Evolutionary conservation across 1,284 basidiomycete genomes (phyloP).

Genomic region (Apiotrichum siamense): DNA sequence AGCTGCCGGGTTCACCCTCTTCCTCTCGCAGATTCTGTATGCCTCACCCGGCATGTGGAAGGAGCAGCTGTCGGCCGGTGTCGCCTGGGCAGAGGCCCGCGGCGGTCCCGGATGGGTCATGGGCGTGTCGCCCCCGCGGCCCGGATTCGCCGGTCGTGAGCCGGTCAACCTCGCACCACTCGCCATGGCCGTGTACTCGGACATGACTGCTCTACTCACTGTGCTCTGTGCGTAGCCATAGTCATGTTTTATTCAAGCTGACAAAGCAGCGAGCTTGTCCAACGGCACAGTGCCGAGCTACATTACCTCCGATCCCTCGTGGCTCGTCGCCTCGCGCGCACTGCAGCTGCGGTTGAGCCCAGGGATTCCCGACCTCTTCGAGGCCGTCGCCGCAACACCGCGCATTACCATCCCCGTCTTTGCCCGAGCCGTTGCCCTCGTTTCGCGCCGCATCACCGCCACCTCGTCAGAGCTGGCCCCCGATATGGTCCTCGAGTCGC

Average conservation of each 20-base stretch:
- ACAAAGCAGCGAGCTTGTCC: neutral
- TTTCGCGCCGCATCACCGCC: neutral
- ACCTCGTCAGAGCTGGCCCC: neutral
- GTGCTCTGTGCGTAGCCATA: neutral
- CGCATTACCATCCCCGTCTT: slow-evolving; percentile 4
- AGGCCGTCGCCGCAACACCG: slow-evolving; percentile 1
- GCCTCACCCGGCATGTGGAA: slow-evolving; percentile 2
- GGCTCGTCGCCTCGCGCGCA: slow-evolving; percentile 7
- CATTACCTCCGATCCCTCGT: slow-evolving; percentile 2
- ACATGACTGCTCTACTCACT: slow-evolving; percentile 5
- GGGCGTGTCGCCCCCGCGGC: slow-evolving; percentile 2
- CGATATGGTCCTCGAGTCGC: slow-evolving; percentile 4
- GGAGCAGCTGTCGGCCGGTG: slow-evolving; percentile 2
- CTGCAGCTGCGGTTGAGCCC: slow-evolving; percentile 5
- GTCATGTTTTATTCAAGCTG: too few relatives aligned
- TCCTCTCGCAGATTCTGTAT: slow-evolving; percentile 1
- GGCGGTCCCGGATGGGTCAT: slow-evolving; percentile 6
- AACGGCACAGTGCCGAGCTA: slow-evolving; percentile 1
- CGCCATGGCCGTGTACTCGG: slow-evolving; percentile 3
- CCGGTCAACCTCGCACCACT: neutral
- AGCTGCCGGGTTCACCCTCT: slow-evolving; percentile 1
- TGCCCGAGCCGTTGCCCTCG: neutral
- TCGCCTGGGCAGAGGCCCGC: slow-evolving; percentile 4
- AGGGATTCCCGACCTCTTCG: slow-evolving; percentile 3
- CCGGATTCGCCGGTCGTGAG: neutral